These are phyloP conservation scores for Malus hybrid DNA, from an alignment of 331 rosid genomes.

Conservation along the genomic window DNA sequence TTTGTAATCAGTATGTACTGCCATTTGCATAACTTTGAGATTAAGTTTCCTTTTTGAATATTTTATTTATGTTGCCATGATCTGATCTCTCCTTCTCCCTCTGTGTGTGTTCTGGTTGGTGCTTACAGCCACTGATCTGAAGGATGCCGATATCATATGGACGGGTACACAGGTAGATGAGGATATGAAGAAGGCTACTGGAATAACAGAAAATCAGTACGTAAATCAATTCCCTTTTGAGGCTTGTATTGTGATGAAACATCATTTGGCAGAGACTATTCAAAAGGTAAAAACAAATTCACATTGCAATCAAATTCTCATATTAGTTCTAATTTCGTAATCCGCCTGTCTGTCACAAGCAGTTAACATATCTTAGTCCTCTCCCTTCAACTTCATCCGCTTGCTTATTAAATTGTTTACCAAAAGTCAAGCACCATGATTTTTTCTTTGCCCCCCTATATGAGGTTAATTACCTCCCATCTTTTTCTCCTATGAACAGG, in stretches of 20 bases:
- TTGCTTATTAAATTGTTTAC: not conserved
- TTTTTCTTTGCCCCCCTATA: not conserved
- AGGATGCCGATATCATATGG: slow-evolving; percentile 92
- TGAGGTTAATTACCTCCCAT: not conserved
- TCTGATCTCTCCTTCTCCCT: not conserved
- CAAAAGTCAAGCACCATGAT: not conserved
- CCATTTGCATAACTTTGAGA: not conserved
- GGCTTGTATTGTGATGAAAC: slow-evolving; percentile 97
- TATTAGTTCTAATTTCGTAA: not conserved
- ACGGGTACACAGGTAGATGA: slow-evolving; percentile 79
- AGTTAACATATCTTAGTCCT: not conserved
- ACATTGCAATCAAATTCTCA: slow-evolving; percentile 2
- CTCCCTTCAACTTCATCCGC: not conserved
- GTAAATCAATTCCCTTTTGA: slow-evolving; percentile 90
- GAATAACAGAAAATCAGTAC: slow-evolving; percentile 78
- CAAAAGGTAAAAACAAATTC: slow-evolving; percentile 53
- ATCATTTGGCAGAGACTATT: slow-evolving; percentile 90
- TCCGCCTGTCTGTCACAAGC: not conserved
- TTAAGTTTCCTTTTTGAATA: not conserved
- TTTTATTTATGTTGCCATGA: slow-evolving; percentile 1
- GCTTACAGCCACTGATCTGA: slow-evolving; percentile 67
- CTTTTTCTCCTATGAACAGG: slow-evolving; percentile 36
- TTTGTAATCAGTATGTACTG: slow-evolving; percentile 65
- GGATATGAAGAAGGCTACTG: slow-evolving; percentile 66
- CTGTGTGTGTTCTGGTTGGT: not conserved